Evolutionary conservation across 2,329 filamentous ascomycete species (phyloP), one percentile per base, ranked within the genome.

Genomic region (Pseudogymnoascus sp.): DNA sequence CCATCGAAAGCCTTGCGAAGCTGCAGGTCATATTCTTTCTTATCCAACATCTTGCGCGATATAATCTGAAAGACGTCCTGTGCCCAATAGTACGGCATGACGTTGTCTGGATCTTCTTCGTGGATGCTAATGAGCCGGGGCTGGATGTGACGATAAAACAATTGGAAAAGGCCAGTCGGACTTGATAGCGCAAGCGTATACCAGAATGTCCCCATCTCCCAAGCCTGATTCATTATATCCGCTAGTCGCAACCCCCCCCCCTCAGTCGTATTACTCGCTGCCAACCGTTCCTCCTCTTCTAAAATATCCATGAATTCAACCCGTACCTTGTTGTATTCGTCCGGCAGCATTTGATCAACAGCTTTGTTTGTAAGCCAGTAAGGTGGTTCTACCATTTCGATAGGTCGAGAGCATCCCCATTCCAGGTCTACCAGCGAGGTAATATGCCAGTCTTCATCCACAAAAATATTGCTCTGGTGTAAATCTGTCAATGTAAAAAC

Each of bases 391-490:
- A 67, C 50, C 65, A 73, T 71, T 60, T 74, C 71, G 9, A 69
- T 37, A 12, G 71, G 69, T n/a, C 60, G 61, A 12, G 69, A 63
- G 43, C 65, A 70, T 20, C 69, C 67, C 69, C 69, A 75, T 63
- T 76, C 72, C 3, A 74, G 67, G 58, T 75, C 73, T 62, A 75
- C 68, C 9, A 75, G 57, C 50, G 59, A 64, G 33, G 65, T 71
- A 35, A 75, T 65, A 50, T 72, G 68, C 70, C 72, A 74, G 38
- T 73, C 58, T 12, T 68, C 58, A 60, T 75, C 72, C 4, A 75
- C 72, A 58, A 75, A 70, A 12, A 75, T 72, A 60, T 78, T 78
- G 61, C 73, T 74, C 54, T 69, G 66, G 47, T 76, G 74, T 18
- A 77, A 62, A 63, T 78, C 75, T 20, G 73, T 76, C 8, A 78